phyloP scores from a whole-genome alignment of 2,329 filamentous ascomycete species.

The Colletotrichum sp. region DNA sequence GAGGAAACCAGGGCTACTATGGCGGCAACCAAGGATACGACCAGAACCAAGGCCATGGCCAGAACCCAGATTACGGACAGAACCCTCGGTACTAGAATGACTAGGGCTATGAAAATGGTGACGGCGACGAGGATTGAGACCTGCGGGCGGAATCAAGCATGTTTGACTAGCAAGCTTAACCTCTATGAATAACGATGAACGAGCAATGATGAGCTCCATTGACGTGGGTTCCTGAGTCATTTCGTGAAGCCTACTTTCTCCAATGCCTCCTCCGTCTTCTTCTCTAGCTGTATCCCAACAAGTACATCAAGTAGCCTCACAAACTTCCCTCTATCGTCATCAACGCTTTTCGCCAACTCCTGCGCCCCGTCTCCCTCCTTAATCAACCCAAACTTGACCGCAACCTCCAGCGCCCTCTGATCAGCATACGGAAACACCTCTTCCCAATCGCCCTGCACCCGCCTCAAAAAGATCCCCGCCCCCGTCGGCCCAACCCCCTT shows the following conservation, averaged over 20 bases:
- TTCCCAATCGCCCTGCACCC: not conserved
- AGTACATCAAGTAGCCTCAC: slow-evolving; percentile 3
- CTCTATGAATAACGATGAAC: slow-evolving; percentile 10
- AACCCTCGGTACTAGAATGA: slow-evolving; percentile 28
- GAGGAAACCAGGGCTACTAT: not conserved
- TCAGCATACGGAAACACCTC: slow-evolving; percentile 2
- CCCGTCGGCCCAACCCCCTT: slow-evolving; percentile 2
- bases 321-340: not conserved
- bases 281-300: not conserved
- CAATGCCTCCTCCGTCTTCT: not conserved
- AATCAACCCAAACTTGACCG: not conserved
- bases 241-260: not conserved
- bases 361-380: not conserved
- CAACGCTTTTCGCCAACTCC: not conserved
- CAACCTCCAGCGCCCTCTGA: not conserved
- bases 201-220: not conserved
- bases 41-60: not conserved
- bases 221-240: fast-evolving
- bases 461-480: not conserved
- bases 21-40: slow-evolving; percentile 13
- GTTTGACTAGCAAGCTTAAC: not conserved
- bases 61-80: not conserved
- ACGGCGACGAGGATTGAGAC: not conserved
- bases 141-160: not conserved
- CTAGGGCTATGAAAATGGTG: fast-evolving